Evolutionary conservation across 192 early-diverging fungal genomes (phyloP).

Genomic region (Podila clonocystis): DNA sequence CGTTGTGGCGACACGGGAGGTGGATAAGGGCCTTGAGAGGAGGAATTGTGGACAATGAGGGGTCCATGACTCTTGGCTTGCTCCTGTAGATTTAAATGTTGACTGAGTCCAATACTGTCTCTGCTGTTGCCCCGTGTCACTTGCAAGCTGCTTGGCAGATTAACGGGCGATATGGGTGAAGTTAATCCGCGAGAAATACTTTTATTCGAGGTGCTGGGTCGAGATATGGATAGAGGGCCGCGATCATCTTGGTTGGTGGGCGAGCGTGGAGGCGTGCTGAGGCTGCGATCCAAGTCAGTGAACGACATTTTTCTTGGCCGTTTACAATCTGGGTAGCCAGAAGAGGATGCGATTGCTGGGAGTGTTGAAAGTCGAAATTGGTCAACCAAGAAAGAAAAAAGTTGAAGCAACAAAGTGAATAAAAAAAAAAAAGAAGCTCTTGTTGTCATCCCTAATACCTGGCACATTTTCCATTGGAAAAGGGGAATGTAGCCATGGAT

Average conservation of each 20-base stretch:
- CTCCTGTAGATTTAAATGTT: not conserved
- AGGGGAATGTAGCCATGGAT: no score
- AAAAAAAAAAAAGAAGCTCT: not conserved
- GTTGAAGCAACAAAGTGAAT: not conserved
- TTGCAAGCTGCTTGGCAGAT: conserved; percentile 18
- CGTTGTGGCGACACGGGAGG: conserved; percentile 27
- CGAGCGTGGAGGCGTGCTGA: conserved; percentile 32
- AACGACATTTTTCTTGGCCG: conserved; percentile 23
- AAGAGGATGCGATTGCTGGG: no score
- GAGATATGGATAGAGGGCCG: not conserved
- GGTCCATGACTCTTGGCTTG: not conserved
- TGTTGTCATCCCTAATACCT: no score
- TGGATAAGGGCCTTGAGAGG: conserved; percentile 16
- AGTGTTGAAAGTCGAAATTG: no score
- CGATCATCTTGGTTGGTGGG: conserved; percentile 1
- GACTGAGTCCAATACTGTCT: conserved; percentile 14
- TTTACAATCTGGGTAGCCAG: no score
- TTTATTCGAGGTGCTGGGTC: not conserved
- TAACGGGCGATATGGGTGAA: conserved; percentile 7
- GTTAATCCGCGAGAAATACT: not conserved
- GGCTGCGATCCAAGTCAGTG: conserved; percentile 29
- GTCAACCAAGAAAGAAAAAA: not conserved
- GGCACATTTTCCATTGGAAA: no score
- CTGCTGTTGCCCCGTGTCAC: conserved; percentile 21
- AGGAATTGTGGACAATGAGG: not conserved